Base-by-base conservation (phyloP, 2,329 filamentous ascomycete genomes). In the Simplicillium sp. region DNA sequence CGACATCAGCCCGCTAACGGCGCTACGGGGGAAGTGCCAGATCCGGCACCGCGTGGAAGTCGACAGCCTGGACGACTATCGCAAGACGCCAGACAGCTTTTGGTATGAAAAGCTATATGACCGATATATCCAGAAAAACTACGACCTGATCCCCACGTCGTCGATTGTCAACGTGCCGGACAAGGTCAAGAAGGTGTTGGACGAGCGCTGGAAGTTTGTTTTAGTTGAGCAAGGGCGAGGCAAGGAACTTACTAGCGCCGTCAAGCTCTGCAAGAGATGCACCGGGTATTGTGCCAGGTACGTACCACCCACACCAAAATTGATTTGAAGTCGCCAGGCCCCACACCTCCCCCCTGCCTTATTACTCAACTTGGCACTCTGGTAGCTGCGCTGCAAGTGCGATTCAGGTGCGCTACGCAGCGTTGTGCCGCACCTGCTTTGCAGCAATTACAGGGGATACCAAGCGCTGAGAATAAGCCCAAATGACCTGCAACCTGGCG, bases 61-160 rank as follows among this genome's bases (percentile, higher is more conserved):
- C 46, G 66, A 77, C 29, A 82, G 85, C 55, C 66, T 96, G 50
- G 86, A 94, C 43, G 77, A 82, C 39, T 95, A 89, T 59, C 85
- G 89, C 58, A 90, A 85, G 60, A 77, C 72, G 18, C 83, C 84
- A 52, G 87, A 98, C 63, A 81, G 75, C 51, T 98, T 98, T 61
- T 98, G 89, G 85, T 98, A 87, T 60, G 90, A 95, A 55, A 94
- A 96, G 59, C 78, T 97, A 53, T 97, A 94, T 62, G 92, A 98
- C 66, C 85, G 92, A 44, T 98, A 97, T 66, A 97, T 98, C 48
- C 88, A 95, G 58, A 89, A 94, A 48, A 89, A 90, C 63, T 97
- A 97, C 71, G 92, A 98, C 54, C 85, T 96, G 41, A 90, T 98
- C 46, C 90, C 92, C 2, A 94, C 89, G 12, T 78, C 75, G 45